Evolutionary conservation across 495 filamentous ascomycete species (phyloP), one percentile per base, ranked within the genome.

Genomic region (Schizothecium vesticola): DNA sequence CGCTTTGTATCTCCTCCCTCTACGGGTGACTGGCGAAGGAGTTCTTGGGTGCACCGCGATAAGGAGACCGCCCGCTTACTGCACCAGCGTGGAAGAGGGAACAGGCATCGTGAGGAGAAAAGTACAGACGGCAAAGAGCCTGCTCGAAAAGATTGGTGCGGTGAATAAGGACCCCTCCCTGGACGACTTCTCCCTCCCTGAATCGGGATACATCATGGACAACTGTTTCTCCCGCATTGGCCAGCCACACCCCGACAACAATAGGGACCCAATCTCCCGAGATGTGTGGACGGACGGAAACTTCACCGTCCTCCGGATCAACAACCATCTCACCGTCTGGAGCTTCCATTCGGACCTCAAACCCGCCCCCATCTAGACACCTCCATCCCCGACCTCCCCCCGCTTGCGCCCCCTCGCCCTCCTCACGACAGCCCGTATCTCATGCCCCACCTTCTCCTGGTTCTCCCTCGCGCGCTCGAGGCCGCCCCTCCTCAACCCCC

Each of bases 381-480:
- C 33, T 5, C 33, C 33, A 6, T 43, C 33, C 4, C 4, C 33
- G 13, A 43, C 33, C 33, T 16, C 43, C 6, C 19, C 19, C 43
- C 19, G 43, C 43, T 51, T n/a, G 16, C 61, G 16, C 33, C 64
- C 64, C 56, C 56, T 65, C 56, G 43, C 22, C 64, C n/a, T 57
- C 22, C 64, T 24, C n/a, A 59, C 51, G 3, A 33, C 51, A 29
- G 33, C 55, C 29, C 56, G 26, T 28, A 79, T 51, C 25, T 68
- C 69, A 26, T 74, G 68, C 0, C 78, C 77, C 8, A 76, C 73
- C 67, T 68, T 72, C 55, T 79, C 76, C 1, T 43, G 16, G 21
- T 70, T 74, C 56, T 79, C 77, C 60, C 76, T 67, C 6, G 77
- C 77, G 51, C 70, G 67, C 70, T 79, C 77, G 56, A 79, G 65